Percentiles rank a stretch among this genome's conserved stretches.
phyloP scores from a whole-genome alignment of 1,284 basidiomycete species.

The Malassezia dermatis region DNA sequence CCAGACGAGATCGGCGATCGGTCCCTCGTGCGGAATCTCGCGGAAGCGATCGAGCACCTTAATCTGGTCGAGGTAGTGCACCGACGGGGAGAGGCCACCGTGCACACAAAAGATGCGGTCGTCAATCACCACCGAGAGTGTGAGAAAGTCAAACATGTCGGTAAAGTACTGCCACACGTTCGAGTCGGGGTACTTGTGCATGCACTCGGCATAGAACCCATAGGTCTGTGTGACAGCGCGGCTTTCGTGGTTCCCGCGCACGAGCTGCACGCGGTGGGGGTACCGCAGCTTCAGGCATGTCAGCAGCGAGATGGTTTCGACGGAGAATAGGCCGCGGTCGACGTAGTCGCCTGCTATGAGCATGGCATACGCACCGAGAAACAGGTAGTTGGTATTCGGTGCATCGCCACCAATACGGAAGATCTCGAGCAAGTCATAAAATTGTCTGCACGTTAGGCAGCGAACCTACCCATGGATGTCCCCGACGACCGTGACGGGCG shows the following conservation, averaged over 20 bases:
- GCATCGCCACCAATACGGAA: constrained; percentile 95
- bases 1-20: constrained; percentile 99
- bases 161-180: constrained; percentile 99
- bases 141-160: constrained; percentile 99
- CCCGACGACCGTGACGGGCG: constrained; percentile 97
- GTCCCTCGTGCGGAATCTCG: constrained; percentile 99
- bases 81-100: constrained; percentile 88
- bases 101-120: constrained; percentile 99
- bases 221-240: constrained; percentile 99
- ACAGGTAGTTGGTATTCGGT: constrained; percentile 88
- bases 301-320: constrained; percentile 92
- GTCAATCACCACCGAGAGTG: constrained; percentile 93
- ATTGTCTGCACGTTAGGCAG: constrained; percentile 60
- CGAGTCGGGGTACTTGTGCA: constrained; percentile 79
- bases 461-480: constrained; percentile 87
- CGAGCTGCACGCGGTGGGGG: constrained; percentile 90
- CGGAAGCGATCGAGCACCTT: constrained; percentile 97
- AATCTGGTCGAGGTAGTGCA: constrained; percentile 98
- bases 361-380: constrained; percentile 21
- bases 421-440: constrained; percentile 98
- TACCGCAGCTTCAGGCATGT: constrained; percentile 95
- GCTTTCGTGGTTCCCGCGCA: constrained; percentile 95
- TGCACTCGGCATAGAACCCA: constrained; percentile 97
- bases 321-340: constrained; percentile 90
- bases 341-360: constrained; percentile 76